Evolutionary conservation across 331 rosid species (phyloP).

Genomic region (Malus hybrid): DNA sequence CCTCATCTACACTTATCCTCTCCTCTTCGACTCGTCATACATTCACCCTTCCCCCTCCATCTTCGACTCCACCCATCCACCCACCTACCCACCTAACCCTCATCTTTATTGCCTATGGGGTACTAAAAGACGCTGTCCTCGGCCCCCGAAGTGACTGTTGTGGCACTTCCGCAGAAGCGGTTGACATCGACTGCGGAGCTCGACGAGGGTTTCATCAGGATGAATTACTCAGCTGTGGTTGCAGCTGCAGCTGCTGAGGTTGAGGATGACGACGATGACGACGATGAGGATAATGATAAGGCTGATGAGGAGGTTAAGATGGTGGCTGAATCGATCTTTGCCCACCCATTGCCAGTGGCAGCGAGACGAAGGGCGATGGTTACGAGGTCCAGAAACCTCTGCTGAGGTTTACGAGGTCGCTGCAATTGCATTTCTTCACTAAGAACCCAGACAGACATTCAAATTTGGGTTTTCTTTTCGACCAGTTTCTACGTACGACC

Average conservation of each 20-base stretch:
- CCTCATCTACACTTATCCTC: too few species aligned
- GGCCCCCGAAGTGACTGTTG: conserved; percentile 20
- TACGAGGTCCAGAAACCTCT: too few species aligned
- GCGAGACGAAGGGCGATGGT: too few species aligned
- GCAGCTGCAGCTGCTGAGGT: conserved; percentile 86
- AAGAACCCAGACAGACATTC: neutral
- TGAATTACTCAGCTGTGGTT: conserved; percentile 79
- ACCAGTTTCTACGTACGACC: too few species aligned
- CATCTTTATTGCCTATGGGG: conserved; percentile 23
- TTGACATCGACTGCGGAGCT: conserved; percentile 22
- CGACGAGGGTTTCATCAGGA: conserved; percentile 57
- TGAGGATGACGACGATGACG: conserved; percentile 53
- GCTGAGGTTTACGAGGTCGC: too few species aligned
- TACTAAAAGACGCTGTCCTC: conserved; percentile 34
- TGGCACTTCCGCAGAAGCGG: conserved; percentile 65
- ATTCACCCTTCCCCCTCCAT: too few species aligned
- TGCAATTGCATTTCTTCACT: neutral
- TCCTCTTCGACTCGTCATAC: too few species aligned
- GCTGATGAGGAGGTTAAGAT: conserved; percentile 47
- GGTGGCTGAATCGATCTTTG: neutral
- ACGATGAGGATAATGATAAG: conserved; percentile 31
- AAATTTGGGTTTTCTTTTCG: neutral
- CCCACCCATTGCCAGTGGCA: too few species aligned
- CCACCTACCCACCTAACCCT: too few species aligned
- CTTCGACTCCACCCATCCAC: too few species aligned